Base-by-base conservation (phyloP, 2,329 filamentous ascomycete genomes). In the Verticillium longisporum region DNA sequence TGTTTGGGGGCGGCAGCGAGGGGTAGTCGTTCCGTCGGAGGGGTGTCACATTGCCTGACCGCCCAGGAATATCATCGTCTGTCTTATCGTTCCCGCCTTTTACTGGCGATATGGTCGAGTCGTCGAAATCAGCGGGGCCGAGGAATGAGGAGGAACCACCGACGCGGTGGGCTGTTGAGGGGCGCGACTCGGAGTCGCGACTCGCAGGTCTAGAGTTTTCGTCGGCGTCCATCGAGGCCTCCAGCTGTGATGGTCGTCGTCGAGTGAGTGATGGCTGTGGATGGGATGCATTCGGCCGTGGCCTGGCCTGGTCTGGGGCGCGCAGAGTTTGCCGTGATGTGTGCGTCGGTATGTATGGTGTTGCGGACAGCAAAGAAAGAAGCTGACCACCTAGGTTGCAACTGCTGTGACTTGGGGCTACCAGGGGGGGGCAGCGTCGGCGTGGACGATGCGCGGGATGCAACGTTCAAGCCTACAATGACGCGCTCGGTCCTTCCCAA, bases 181-280 rank as follows among this genome's bases (percentile, higher is more conserved):
- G 68, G 37, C 68, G 64, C 58, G 68, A 65, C 32, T 64, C 62
- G 55, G 70, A 66, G 61, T 68, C 62, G 62, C 62, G 64, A 53
- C 62, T 45, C 21, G 56, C 32, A 61, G 54, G 61, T 59, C 59
- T 58, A 14, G 54, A 61, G 58, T 34, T 65, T 64, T 74, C 71
- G 69, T 72, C 71, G 66, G 69, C 67, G 63, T 72, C 71, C 75
- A 77, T 77, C 70, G 68, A 70, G 70, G 72, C 32, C 26, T 55
- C 45, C 45, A 53, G 45, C 45, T 26, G n/a, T 11, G 45, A 53
- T 53, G 45, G 45, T 53, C 45, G 45, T 53, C 45, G 45, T 53
- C 45, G 18, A 18, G n/a, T 53, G 57, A 53, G 61, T 58, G 53
- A 54, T 32, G 15, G 37, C 33, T 36, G 37, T 14, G 60, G 41